Evolutionary conservation across 225 moss, liverwort and hornwort species (phyloP), one percentile per base, ranked within the genome.

Genomic region (Sphagnum contortum): DNA sequence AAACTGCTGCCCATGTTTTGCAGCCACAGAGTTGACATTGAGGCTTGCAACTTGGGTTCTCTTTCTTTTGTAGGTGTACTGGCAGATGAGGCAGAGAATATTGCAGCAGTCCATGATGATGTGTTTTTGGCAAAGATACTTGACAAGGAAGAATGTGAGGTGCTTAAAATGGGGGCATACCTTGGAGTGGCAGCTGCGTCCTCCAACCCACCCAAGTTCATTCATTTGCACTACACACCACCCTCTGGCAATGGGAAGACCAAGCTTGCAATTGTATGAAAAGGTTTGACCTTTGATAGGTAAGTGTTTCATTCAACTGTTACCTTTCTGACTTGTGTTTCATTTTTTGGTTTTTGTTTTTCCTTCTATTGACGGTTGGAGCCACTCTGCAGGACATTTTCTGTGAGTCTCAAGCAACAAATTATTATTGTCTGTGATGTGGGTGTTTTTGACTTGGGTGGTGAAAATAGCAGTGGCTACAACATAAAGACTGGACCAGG

Each of bases 401-500:
- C n/a, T n/a, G n/a, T 64, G 63, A 5, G 8, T 64, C 6, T 64
- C 8, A 44, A n/a, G n/a, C n/a, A n/a, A n/a, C n/a, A n/a, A n/a
- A n/a, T n/a, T n/a, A n/a, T n/a, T n/a, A n/a, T n/a, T n/a, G n/a
- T n/a, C n/a, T n/a, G n/a, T n/a, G n/a, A n/a, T n/a, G n/a, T n/a
- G n/a, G n/a, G n/a, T n/a, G n/a, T 49, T 12, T 2, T 46, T 6
- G 12, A 45, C 7, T 29, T 49, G 66, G 62, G 72, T 79, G 90
- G 92, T 61, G 96, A 92, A 62, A n/a, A n/a, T n/a, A n/a, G n/a
- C n/a, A n/a, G n/a, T n/a, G 96, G 96, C 76, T 98, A 98, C 56
- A 92, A 92, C 66, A 8, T 98, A 64, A 98, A 96, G 68, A 87
- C 92, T 11, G 96, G 96, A 5, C 78, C 88, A 12, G 96, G 92